Percentiles rank a stretch among this genome's conserved stretches.
Evolutionary conservation across 441 rosid species (phyloP).

Genomic region (Flueggea neowawraea): DNA sequence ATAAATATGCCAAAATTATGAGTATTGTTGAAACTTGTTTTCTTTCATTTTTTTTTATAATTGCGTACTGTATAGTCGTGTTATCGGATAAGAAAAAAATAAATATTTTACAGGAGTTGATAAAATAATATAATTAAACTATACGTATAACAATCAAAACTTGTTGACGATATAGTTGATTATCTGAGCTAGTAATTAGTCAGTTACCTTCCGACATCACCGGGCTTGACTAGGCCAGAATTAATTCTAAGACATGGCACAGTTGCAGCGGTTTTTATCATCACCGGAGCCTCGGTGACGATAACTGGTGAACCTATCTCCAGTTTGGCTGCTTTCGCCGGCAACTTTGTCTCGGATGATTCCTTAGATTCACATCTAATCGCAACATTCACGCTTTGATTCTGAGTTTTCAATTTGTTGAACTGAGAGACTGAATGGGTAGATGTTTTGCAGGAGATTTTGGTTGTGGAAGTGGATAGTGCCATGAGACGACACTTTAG

Average conservation of each 20-base stretch:
- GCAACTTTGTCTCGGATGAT: constrained; percentile 14
- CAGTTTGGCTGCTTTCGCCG: constrained; percentile 30
- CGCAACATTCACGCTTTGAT: not conserved
- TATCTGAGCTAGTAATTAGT: too few relatives aligned
- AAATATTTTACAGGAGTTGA: too few relatives aligned
- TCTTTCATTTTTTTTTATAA: too few relatives aligned
- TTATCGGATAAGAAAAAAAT: too few relatives aligned
- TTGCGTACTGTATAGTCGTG: too few relatives aligned
- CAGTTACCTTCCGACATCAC: constrained; percentile 80
- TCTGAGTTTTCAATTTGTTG: not conserved
- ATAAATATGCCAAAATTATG: too few relatives aligned
- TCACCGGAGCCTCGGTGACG: constrained; percentile 66
- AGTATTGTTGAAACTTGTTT: too few relatives aligned
- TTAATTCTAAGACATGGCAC: constrained; percentile 79
- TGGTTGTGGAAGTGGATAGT: too few relatives aligned
- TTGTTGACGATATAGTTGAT: too few relatives aligned
- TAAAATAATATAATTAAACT: too few relatives aligned
- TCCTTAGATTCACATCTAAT: constrained; percentile 31
- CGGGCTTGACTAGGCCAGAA: constrained; percentile 74
- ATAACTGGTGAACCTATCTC: constrained; percentile 70
- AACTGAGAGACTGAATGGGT: constrained; percentile 3
- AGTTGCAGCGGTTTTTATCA: constrained; percentile 75
- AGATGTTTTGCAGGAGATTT: constrained; percentile 5
- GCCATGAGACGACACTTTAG: too few relatives aligned
- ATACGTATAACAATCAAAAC: too few relatives aligned